These are phyloP conservation scores for Pezicula neosporulosa DNA, from an alignment of 2,329 filamentous ascomycete genomes.

Conservation along the genomic window DNA sequence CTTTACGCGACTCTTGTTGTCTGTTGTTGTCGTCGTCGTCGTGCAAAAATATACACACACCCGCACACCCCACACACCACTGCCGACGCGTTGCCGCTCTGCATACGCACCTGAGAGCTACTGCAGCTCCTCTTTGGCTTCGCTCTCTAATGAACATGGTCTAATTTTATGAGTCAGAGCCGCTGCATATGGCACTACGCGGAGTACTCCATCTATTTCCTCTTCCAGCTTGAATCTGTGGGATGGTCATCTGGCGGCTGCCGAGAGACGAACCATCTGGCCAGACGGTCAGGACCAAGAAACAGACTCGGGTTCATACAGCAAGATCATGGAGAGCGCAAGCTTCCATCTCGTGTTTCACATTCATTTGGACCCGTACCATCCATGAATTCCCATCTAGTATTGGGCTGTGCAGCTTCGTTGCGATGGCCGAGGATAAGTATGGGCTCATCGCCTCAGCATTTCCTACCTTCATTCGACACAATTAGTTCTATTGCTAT, in stretches of 20 bases:
- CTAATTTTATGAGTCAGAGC: slow-evolving; percentile 28
- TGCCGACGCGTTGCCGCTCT: slow-evolving; percentile 8
- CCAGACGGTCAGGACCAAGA: slow-evolving; percentile 28
- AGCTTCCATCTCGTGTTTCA: slow-evolving; percentile 25
- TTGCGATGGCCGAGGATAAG: slow-evolving; percentile 23
- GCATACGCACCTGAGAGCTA: slow-evolving; percentile 8
- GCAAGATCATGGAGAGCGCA: slow-evolving; percentile 8
- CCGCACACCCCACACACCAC: background rate
- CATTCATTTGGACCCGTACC: slow-evolving; percentile 12
- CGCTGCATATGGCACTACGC: slow-evolving; percentile 17
- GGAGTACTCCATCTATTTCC: slow-evolving; percentile 8
- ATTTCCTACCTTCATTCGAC: slow-evolving; percentile 19
- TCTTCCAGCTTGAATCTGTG: slow-evolving; percentile 6
- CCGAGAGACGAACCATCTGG: slow-evolving; percentile 28
- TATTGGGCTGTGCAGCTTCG: slow-evolving; percentile 24
- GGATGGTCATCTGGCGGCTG: slow-evolving; percentile 17
- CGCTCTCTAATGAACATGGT: slow-evolving; percentile 10
- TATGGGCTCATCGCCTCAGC: slow-evolving; percentile 19
- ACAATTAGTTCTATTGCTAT: slow-evolving; percentile 15
- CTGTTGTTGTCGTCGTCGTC: slow-evolving; percentile 3
- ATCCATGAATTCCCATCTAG: slow-evolving; percentile 16
- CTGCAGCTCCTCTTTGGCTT: slow-evolving; percentile 1
- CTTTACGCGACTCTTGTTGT: background rate
- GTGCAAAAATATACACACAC: background rate
- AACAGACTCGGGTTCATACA: slow-evolving; percentile 19